Evolutionary conservation across 257 asterid genomes (phyloP), one percentile per base, ranked within the genome.

Genomic region (Ilex asprella): DNA sequence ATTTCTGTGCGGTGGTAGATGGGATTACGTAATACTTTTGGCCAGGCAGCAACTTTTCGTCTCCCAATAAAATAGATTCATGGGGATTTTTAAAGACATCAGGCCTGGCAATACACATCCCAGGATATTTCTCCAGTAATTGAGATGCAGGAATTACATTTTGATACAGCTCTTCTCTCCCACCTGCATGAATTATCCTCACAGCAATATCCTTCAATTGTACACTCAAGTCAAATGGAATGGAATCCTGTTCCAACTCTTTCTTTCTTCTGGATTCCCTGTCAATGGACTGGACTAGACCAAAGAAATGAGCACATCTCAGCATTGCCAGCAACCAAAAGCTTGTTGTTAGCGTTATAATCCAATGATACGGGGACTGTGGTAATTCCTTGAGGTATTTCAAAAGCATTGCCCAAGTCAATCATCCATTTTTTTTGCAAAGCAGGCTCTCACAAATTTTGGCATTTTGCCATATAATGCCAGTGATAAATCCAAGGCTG

Each of bases 111-210:
- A 90, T 66, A 53, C 77, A 70, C 83, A 80, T 78, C 39, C 83
- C 93, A 52, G 93, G 97, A 67, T 86, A 78, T 52, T 66, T 81
- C 73, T 57, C 75, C 68, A 77, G 78, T 70, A 89, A 16, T 39
- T 60, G 70, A 21, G 78, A 81, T 49, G 84, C 94, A 35, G 83
- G 79, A 67, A 86, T 66, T 39, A 84, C 64, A 47, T 58, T 64
- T 0, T 49, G 73, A 52, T 81, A 81, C 70, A 80, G 67, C 65
- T 89, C 97, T 54, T 79, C 70, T 27, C 71, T 69, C 31, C 97
- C 92, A 7, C 96, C 91, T 3, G 86, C 79, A 63, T 80, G 93
- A 67, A 87, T 83, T 67, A 76, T 62, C 50, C 73, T 56, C 44
- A 79, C 76, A 6, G 66, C 55, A 8, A 56, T 32, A 58, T 80